Evolutionary conservation across 176 grass and related monocot species (phyloP).

Genomic region (Cymbopogon citratus): DNA sequence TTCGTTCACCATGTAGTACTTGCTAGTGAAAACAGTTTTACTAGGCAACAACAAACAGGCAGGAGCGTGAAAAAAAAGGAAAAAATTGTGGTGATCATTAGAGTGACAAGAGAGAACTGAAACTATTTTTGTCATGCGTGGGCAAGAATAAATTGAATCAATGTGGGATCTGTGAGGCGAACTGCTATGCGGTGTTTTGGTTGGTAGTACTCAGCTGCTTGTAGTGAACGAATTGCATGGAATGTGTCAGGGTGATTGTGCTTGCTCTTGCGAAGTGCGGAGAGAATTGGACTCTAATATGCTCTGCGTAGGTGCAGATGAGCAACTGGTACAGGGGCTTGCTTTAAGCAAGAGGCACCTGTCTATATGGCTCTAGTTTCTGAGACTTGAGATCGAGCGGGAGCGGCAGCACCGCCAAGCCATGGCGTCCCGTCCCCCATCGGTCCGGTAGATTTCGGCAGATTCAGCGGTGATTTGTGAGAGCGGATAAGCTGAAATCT

Average conservation of each 20-base stretch:
- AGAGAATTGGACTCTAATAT: too few species aligned
- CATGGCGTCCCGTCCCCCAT: too few species aligned
- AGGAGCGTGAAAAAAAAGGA: neutral
- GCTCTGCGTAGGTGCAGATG: too few species aligned
- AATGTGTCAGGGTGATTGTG: neutral
- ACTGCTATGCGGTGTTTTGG: neutral
- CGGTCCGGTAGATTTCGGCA: too few species aligned
- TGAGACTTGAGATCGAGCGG: too few species aligned
- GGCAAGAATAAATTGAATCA: constrained; percentile 13
- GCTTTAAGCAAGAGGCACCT: too few species aligned
- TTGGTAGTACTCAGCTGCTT: neutral
- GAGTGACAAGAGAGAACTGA: neutral
- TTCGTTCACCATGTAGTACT: constrained; percentile 42
- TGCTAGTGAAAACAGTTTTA: neutral
- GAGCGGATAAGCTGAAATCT: too few species aligned
- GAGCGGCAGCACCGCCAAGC: too few species aligned
- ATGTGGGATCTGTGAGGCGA: neutral
- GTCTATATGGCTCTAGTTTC: too few species aligned
- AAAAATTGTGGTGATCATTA: neutral
- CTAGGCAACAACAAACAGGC: neutral
- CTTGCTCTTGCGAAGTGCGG: neutral
- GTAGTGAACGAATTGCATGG: neutral
- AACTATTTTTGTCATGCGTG: neutral
- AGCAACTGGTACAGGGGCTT: too few species aligned
- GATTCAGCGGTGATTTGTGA: too few species aligned